Evolutionary conservation across 495 filamentous ascomycete genomes (phyloP), one percentile per base, ranked within the genome.

Genomic region (Xylaria cubensis): DNA sequence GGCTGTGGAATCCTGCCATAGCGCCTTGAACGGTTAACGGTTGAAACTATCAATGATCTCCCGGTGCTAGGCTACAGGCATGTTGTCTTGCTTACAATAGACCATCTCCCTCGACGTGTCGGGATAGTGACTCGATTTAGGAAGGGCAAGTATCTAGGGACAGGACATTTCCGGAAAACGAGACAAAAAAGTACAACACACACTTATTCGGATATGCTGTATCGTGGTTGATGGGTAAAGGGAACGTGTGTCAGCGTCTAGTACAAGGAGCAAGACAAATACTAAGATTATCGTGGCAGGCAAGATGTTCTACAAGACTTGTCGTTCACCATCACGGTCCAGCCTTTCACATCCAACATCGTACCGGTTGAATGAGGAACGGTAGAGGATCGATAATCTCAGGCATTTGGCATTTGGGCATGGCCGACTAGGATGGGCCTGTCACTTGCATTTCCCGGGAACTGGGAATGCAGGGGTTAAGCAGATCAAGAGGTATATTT

Each of bases 381-480:
- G 36, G 50, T 39, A 59, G 21, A 69, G 36, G 41, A 63, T 44
- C 41, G 39, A 59, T 63, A 56, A 64, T 48, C 24, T 56, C 51
- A 42, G 21, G 65, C 58, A 71, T 62, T 39, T 66, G 48, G n/a
- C 32, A 36, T 39, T 56, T 65, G 51, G 51, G 69, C 61, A 53
- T 70, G 68, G 69, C 21, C 41, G 70, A 67, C 70, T 50, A 9
- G 70, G 70, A 67, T 72, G 39, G 32, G 34, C 70, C 44, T 72
- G 70, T 72, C 62, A 21, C 62, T 59, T 26, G 50, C 53, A 59
- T 72, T 72, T 72, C 29, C 70, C 50, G 70, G 70, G 63, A 72
- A 26, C 63, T 72, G 62, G 63, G 50, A 72, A 72, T 67, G 70
- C 70, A 72, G 70, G 70, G 70, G 70, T 53, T 41, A 66, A 66